phyloP scores from a whole-genome alignment of 345 rosid genomes.

The Citrus medica region DNA sequence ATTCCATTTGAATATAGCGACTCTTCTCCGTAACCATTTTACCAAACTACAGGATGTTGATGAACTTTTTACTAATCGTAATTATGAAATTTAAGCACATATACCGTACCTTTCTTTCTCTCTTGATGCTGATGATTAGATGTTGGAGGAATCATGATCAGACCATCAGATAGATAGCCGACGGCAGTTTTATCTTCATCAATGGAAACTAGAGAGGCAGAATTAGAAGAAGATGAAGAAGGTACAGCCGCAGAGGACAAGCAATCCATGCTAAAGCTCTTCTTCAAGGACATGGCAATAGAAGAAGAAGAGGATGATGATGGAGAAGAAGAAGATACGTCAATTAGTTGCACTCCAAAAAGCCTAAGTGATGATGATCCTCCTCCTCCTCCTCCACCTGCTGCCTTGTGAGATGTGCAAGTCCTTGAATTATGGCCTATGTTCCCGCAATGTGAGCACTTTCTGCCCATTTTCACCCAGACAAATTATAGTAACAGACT shows the following conservation, averaged over 20 bases:
- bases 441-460: conserved; percentile 69
- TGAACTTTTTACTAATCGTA: too few relatives aligned
- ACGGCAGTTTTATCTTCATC: conserved; percentile 31
- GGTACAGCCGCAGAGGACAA: conserved; percentile 26
- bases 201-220: conserved; percentile 30
- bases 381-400: not conserved
- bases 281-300: conserved; percentile 24
- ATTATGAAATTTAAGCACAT: too few relatives aligned
- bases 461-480: conserved; percentile 53
- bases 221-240: conserved; percentile 26
- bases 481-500: conserved; percentile 5
- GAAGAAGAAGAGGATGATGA: conserved; percentile 15
- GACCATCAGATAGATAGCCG: conserved; percentile 46
- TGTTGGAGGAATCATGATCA: conserved; percentile 8
- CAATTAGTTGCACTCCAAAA: conserved; percentile 54
- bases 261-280: conserved; percentile 58
- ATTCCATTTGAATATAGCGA: too few relatives aligned
- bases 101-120: conserved; percentile 41
- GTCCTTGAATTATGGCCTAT: conserved; percentile 68
- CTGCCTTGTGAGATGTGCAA: conserved; percentile 29
- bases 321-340: conserved; percentile 20
- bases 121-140: conserved; percentile 16
- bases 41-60: too few relatives aligned
- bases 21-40: too few relatives aligned
- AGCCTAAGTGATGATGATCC: conserved; percentile 24